Conservation (phyloP, 2,329 filamentous ascomycete genomes). For the Tolypocladium ovalisporum region DNA sequence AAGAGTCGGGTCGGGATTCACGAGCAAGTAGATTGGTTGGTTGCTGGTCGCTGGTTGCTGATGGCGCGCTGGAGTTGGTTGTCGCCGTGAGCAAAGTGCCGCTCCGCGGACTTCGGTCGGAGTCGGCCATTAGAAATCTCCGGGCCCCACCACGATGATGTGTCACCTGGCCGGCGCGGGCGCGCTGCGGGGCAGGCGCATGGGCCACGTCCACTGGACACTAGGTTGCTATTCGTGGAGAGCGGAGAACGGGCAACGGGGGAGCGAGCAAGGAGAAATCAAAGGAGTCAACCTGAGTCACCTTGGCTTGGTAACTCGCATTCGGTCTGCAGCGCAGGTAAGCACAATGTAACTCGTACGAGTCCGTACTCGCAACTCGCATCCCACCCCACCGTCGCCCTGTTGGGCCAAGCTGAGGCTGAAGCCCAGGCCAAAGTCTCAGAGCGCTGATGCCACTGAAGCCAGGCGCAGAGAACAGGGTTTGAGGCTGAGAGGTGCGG, state of each 20-base stretch:
- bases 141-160: slow-evolving; percentile 6
- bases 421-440: neutral
- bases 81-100: neutral
- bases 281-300: neutral
- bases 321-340: neutral
- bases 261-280: neutral
- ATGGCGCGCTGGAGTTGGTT: neutral
- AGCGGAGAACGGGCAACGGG: neutral
- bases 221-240: neutral
- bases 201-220: neutral
- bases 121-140: slow-evolving; percentile 14
- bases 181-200: neutral
- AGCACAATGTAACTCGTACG: neutral
- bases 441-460: neutral
- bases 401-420: neutral
- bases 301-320: no score
- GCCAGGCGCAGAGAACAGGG: neutral
- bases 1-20: no score
- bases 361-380: neutral
- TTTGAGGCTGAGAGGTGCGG: neutral
- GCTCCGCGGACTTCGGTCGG: slow-evolving; percentile 7
- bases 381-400: neutral
- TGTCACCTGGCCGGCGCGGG: neutral
- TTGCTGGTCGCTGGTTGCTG: no score
- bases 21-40: no score